phyloP scores from a whole-genome alignment of 2,329 filamentous ascomycete genomes.

The Cordyceps fumosorosea region DNA sequence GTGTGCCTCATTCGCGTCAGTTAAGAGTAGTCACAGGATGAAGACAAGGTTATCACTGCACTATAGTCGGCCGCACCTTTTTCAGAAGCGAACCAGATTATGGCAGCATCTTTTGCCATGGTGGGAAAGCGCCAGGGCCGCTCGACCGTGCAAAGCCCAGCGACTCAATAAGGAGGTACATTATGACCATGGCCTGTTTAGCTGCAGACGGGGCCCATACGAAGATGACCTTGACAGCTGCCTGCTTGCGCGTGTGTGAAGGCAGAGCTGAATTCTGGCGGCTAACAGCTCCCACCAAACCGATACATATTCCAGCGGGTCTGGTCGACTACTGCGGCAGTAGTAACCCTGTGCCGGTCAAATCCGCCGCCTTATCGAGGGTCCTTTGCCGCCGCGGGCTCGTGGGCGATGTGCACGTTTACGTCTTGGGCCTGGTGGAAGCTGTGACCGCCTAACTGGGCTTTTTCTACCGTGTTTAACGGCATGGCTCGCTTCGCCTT shows the following conservation, averaged over 20 bases:
- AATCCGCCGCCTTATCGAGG: not conserved
- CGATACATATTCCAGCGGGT: not conserved
- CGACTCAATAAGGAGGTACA: not conserved
- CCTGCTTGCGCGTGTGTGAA: not conserved
- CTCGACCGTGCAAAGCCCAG: not conserved
- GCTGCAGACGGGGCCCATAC: not conserved
- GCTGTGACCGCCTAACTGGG: too few species aligned
- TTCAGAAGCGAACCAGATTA: not conserved
- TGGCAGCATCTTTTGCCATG: not conserved
- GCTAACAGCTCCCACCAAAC: not conserved
- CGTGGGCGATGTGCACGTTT: not conserved
- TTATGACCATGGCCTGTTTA: not conserved
- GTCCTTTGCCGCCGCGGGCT: not conserved
- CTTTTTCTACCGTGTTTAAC: too few species aligned
- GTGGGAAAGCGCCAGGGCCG: not conserved
- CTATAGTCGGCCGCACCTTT: not conserved
- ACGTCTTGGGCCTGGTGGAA: not conserved
- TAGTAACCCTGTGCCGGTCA: not conserved
- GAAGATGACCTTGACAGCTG: not conserved
- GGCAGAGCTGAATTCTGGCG: not conserved
- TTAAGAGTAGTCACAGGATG: not conserved
- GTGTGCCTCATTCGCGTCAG: not conserved
- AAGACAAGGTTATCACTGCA: not conserved
- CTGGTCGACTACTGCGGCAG: not conserved
- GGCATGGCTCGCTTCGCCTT: not conserved